phyloP scores from a whole-genome alignment of 2,329 filamentous ascomycete genomes.

The Sporothrix pallida region DNA sequence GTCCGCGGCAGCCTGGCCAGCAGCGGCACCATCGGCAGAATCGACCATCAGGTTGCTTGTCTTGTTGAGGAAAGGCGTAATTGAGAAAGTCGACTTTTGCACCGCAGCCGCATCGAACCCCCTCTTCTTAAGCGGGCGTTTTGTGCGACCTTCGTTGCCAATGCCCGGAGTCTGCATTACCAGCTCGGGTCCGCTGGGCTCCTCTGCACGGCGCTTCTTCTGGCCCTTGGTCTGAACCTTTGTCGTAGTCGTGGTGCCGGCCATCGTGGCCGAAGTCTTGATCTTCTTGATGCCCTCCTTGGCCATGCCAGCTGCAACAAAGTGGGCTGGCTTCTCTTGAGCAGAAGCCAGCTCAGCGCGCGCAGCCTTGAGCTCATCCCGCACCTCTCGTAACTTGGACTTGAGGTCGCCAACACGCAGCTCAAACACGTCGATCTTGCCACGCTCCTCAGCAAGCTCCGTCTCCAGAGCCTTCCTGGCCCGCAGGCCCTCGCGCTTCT shows the following conservation, averaged over 20 bases:
- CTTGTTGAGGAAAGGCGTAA: constrained; percentile 89
- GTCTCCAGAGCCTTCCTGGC: constrained; percentile 56
- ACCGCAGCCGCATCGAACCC: constrained; percentile 66
- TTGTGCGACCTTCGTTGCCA: constrained; percentile 42
- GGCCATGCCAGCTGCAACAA: constrained; percentile 19
- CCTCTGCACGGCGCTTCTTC: constrained; percentile 55
- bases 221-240: constrained; percentile 43
- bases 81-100: constrained; percentile 90
- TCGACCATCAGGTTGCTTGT: constrained; percentile 57
- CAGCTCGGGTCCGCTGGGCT: constrained; percentile 55
- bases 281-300: constrained; percentile 31
- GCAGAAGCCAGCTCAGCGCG: constrained; percentile 49
- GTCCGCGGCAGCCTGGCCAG: constrained; percentile 11
- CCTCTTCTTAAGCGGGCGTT: constrained; percentile 60
- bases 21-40: constrained; percentile 38
- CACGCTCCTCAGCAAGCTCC: constrained; percentile 64
- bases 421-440: constrained; percentile 68
- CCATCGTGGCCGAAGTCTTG: constrained; percentile 43
- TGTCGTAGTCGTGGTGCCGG: constrained; percentile 43
- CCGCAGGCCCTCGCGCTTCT: constrained; percentile 56
- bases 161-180: constrained; percentile 53
- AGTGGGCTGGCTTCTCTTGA: constrained; percentile 49
- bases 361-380: constrained; percentile 73
- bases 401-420: constrained; percentile 73
- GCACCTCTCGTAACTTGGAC: constrained; percentile 70